phyloP scores from a whole-genome alignment of 2,329 filamentous ascomycete genomes.

The Talaromyces verruculosus region DNA sequence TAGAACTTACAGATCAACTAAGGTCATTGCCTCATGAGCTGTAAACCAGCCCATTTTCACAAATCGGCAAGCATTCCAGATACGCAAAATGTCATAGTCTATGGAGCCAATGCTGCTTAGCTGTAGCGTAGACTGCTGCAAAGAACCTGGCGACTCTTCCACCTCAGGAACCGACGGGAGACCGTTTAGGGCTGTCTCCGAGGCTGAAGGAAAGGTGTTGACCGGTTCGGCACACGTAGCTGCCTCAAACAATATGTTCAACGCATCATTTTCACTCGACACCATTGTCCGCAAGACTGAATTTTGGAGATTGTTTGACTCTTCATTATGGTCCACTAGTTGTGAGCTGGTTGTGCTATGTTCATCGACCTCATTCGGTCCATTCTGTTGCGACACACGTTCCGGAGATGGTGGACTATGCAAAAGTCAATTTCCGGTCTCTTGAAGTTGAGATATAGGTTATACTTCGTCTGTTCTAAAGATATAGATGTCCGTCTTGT shows the following conservation, averaged over 20 bases:
- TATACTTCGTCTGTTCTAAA: background rate
- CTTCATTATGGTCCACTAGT: background rate
- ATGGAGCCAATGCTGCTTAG: background rate
- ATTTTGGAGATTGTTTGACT: background rate
- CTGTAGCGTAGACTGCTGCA: background rate
- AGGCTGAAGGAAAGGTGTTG: background rate
- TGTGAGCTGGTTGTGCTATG: background rate
- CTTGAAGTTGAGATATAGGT: background rate
- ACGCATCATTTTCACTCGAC: background rate
- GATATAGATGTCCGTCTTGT: background rate
- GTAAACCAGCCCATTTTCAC: conserved; percentile 57
- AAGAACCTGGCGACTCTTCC: background rate
- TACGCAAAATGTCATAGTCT: conserved; percentile 36
- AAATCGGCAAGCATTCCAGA: conserved; percentile 51
- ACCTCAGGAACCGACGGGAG: background rate
- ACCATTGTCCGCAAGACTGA: background rate
- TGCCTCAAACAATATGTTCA: background rate
- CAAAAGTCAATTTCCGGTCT: background rate
- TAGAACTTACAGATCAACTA: conserved; percentile 48
- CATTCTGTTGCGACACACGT: background rate
- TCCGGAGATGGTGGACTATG: background rate
- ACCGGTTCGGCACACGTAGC: background rate
- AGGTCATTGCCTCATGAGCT: conserved; percentile 51
- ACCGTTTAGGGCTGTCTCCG: background rate
- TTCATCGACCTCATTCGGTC: background rate